phyloP scores from a whole-genome alignment of 805 yeast species.

The Metschnikowia sp. region DNA sequence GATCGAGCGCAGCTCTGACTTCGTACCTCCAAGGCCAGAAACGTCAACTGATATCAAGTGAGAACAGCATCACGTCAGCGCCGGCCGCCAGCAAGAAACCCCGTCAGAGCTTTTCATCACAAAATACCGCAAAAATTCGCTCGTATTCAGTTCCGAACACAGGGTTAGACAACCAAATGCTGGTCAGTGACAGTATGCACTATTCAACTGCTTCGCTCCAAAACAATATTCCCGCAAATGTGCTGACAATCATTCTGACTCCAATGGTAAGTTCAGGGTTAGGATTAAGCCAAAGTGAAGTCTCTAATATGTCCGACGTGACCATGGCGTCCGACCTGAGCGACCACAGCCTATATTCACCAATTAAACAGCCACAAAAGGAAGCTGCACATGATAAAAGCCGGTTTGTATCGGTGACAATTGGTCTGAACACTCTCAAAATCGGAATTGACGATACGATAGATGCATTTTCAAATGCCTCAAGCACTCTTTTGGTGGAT shows the following conservation, averaged over 20 bases:
- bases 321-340: conserved; percentile 1
- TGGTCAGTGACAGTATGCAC: too few relatives aligned
- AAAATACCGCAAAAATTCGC: too few relatives aligned
- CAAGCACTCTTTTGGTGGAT: conserved; percentile 32
- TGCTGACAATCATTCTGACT: too few relatives aligned
- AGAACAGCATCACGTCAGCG: not conserved
- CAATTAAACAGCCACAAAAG: not conserved
- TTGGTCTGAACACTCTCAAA: conserved; percentile 34
- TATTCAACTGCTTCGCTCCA: too few relatives aligned
- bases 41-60: not conserved
- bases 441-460: conserved; percentile 34
- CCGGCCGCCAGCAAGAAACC: not conserved
- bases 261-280: too few relatives aligned
- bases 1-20: not conserved
- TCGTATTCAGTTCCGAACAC: too few relatives aligned
- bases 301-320: not conserved
- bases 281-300: too few relatives aligned
- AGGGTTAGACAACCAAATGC: too few relatives aligned
- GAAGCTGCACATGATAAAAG: not conserved
- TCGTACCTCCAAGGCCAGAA: not conserved
- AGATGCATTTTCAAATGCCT: conserved; percentile 32
- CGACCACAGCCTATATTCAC: conserved; percentile 1
- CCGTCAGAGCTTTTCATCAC: too few relatives aligned
- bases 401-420: conserved; percentile 26
- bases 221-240: too few relatives aligned